phyloP scores from a whole-genome alignment of 2,329 filamentous ascomycete species.

The Pseudocercospora eumusae region DNA sequence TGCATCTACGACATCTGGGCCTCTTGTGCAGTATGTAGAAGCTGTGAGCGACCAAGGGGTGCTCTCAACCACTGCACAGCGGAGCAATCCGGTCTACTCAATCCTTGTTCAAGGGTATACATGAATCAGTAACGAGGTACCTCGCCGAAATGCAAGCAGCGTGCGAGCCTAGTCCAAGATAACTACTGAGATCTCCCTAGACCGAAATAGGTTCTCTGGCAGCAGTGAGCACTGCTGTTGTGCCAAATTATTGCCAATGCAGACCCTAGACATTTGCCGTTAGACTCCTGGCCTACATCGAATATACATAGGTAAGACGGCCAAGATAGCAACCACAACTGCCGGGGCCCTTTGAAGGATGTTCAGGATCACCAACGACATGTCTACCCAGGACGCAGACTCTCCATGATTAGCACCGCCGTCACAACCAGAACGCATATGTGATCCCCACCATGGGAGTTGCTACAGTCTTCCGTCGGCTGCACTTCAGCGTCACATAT shows the following conservation, averaged over 20 bases:
- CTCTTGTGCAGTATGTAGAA: neutral
- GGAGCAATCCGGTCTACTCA: neutral
- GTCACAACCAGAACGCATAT: neutral
- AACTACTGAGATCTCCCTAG: neutral
- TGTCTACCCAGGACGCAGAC: neutral
- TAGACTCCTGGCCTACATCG: neutral
- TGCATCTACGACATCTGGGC: conserved; percentile 2
- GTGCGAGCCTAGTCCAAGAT: too few relatives aligned
- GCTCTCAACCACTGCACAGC: conserved; percentile 4
- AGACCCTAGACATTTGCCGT: neutral
- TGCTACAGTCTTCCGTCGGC: neutral
- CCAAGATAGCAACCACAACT: conserved; percentile 1
- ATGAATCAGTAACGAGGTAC: conserved; percentile 1
- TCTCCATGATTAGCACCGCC: neutral
- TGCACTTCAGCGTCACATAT: neutral
- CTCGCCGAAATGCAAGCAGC: too few relatives aligned
- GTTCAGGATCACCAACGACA: neutral
- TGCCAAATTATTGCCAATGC: neutral
- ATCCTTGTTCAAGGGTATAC: neutral
- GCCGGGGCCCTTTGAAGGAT: neutral
- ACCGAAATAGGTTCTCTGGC: neutral
- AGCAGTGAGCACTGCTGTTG: neutral
- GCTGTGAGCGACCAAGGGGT: neutral
- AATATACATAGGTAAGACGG: neutral
- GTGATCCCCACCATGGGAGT: neutral